These are phyloP conservation scores for Schizopora paradoxa DNA, from an alignment of 1,284 basidiomycete species.

Conservation along the genomic window DNA sequence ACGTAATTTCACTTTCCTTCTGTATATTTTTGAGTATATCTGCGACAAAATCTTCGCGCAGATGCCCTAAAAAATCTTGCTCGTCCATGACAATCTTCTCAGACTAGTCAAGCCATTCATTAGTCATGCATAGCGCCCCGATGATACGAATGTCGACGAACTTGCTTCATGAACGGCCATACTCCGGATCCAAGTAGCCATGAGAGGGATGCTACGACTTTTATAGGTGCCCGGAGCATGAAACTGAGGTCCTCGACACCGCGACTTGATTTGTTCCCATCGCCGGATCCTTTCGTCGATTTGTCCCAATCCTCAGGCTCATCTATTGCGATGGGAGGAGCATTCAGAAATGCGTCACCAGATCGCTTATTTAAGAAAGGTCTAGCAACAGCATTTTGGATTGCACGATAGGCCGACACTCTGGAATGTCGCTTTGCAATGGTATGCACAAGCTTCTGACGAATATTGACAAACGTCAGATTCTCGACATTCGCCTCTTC, in stretches of 20 bases:
- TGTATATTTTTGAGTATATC: not conserved
- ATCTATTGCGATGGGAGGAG: no score
- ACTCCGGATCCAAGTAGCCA: not conserved
- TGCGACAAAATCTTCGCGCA: not conserved
- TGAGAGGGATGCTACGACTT: not conserved
- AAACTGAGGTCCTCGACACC: not conserved
- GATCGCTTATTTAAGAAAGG: no score
- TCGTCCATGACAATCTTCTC: not conserved
- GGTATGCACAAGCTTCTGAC: not conserved
- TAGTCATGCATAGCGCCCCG: not conserved
- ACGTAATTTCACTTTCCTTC: not conserved
- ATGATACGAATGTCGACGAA: not conserved
- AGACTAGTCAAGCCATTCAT: not conserved
- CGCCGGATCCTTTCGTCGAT: no score
- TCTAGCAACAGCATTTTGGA: not conserved
- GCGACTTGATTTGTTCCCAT: no score
- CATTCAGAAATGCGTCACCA: no score
- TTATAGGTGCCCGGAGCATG: not conserved
- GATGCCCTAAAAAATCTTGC: not conserved
- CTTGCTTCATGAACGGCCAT: not conserved
- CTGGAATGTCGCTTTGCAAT: not conserved
- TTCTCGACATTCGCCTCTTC: not conserved
- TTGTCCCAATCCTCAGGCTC: no score
- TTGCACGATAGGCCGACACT: not conserved
- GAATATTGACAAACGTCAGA: not conserved